Conservation (phyloP, 257 asterid genomes). For the Nyctanthes arbortristis region DNA sequence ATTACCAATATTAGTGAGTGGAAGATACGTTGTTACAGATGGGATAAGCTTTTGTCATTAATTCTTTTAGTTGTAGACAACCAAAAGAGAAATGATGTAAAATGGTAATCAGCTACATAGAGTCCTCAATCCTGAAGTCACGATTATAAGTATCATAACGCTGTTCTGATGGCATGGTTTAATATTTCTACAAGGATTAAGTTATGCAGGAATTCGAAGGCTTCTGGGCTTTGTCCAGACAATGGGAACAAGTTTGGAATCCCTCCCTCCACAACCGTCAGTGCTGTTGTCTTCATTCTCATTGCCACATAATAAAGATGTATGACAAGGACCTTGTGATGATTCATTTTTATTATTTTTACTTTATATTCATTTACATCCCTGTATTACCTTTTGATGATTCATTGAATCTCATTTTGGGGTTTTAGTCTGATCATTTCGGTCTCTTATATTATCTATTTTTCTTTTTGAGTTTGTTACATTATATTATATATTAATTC, state of each 20-base stretch:
- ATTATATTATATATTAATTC: too few species aligned
- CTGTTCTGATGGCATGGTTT: too few species aligned
- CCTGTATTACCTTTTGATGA: constrained; percentile 11
- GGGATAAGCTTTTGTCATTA: too few species aligned
- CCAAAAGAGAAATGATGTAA: too few species aligned
- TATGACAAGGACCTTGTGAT: constrained; percentile 38
- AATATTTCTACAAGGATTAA: constrained; percentile 50
- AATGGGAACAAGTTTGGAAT: constrained; percentile 51
- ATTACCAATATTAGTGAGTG: too few species aligned
- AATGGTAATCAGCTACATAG: too few species aligned
- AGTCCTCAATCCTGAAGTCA: too few species aligned
- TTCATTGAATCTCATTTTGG: constrained; percentile 7
- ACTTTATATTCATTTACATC: constrained; percentile 1
- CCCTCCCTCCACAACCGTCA: constrained; percentile 71
- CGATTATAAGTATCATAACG: too few species aligned
- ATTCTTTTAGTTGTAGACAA: too few species aligned
- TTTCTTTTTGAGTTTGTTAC: too few species aligned
- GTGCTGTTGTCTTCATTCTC: constrained; percentile 55
- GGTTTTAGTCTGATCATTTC: background rate
- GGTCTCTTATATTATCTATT: background rate
- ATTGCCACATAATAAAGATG: constrained; percentile 58
- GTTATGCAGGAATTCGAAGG: constrained; percentile 64
- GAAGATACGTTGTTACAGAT: too few species aligned
- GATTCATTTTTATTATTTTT: constrained; percentile 12
- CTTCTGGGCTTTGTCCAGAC: constrained; percentile 67